These are phyloP conservation scores for Scutellaria minor DNA, from an alignment of 257 asterid species.

Conservation along the genomic window DNA sequence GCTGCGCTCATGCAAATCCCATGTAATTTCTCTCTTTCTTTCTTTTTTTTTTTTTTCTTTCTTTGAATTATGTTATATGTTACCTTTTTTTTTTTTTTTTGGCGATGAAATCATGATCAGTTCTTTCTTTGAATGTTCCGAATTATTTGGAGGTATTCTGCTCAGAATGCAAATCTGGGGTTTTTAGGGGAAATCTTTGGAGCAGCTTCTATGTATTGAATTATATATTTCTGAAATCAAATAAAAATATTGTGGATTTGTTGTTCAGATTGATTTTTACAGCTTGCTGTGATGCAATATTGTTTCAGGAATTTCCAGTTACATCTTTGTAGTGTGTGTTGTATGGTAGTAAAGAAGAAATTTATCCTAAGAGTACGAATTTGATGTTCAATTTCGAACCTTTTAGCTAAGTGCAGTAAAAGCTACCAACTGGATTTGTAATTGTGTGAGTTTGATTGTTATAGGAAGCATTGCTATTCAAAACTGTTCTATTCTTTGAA, in stretches of 20 bases:
- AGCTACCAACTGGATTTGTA: slow-evolving; percentile 1
- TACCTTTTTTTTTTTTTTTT: background rate
- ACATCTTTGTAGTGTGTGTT: background rate
- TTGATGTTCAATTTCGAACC: slow-evolving; percentile 22
- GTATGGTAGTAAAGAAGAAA: background rate
- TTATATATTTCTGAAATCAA: background rate
- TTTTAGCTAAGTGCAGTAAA: slow-evolving; percentile 1
- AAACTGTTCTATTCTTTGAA: slow-evolving; percentile 4
- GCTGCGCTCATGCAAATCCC: slow-evolving; percentile 84
- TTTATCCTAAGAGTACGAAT: background rate
- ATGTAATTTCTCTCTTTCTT: slow-evolving; percentile 41
- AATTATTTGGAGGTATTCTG: slow-evolving; percentile 23
- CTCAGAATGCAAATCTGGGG: background rate
- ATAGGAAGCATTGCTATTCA: background rate
- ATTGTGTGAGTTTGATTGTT: background rate
- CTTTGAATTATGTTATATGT: background rate
- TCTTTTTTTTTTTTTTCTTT: background rate
- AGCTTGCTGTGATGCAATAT: background rate
- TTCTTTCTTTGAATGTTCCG: background rate
- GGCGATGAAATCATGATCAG: background rate
- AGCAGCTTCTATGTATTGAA: slow-evolving; percentile 3
- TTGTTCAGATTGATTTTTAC: slow-evolving; percentile 1
- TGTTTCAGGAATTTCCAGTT: background rate
- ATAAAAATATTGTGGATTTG: background rate
- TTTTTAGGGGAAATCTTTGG: background rate